Conservation (phyloP, 176 grass and related monocot species). For the Elaeis guineensis region DNA sequence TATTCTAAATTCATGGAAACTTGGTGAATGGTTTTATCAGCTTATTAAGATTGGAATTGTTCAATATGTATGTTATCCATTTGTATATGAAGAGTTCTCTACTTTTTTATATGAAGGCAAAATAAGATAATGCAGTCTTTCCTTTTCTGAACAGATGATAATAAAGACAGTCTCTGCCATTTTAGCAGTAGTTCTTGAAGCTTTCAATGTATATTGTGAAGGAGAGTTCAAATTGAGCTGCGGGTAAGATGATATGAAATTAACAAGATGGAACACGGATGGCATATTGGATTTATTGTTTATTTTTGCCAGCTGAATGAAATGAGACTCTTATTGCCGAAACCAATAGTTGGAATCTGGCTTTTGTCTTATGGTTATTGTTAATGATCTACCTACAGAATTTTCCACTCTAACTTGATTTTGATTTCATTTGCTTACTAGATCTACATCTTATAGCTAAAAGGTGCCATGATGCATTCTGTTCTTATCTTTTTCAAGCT, state of each 20-base stretch:
- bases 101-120: neutral
- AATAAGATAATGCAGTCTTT: constrained; percentile 5
- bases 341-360: too few relatives aligned
- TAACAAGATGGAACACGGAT: too few relatives aligned
- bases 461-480: too few relatives aligned
- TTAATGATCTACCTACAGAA: too few relatives aligned
- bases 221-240: constrained; percentile 88
- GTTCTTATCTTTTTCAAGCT: too few relatives aligned
- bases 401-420: too few relatives aligned
- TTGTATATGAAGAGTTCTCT: too few relatives aligned
- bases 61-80: constrained; percentile 62
- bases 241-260: constrained; percentile 48
- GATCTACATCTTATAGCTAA: too few relatives aligned
- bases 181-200: constrained; percentile 81
- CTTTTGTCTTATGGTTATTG: too few relatives aligned
- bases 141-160: constrained; percentile 51
- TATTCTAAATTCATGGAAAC: constrained; percentile 66
- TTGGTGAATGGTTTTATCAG: constrained; percentile 80
- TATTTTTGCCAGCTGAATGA: neutral
- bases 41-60: constrained; percentile 85
- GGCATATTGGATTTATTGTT: neutral
- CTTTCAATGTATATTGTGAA: constrained; percentile 80
- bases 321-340: too few relatives aligned
- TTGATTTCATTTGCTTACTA: too few relatives aligned
- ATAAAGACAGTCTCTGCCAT: constrained; percentile 85